A percentile compares a stretch with the other conserved stretches of the same genome.
These are phyloP conservation scores for Cyclanthera cordifolia DNA, from an alignment of 306 rosid genomes.

Conservation along the genomic window DNA sequence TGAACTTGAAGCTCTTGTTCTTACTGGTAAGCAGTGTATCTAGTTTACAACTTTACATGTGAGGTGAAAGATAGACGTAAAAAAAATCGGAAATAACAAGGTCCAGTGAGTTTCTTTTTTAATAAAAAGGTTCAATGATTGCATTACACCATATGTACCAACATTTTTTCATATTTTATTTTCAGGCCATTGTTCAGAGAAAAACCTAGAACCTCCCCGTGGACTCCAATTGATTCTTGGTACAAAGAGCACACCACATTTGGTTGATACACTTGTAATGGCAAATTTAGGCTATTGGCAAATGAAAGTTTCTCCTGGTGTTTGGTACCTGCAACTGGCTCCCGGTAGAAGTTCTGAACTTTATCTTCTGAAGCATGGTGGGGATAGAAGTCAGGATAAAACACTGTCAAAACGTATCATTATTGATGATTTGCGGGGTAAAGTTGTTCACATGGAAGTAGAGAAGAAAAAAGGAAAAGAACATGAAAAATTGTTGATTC, in stretches of 20 bases:
- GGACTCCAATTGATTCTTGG: slow-evolving; percentile 98
- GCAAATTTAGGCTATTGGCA: slow-evolving; percentile 99
- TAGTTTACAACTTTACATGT: neutral
- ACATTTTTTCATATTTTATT: slow-evolving; percentile 6
- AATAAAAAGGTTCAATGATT: neutral
- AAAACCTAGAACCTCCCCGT: slow-evolving; percentile 81
- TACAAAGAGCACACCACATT: slow-evolving; percentile 67
- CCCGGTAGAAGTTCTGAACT: slow-evolving; percentile 97
- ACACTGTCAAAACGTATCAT: slow-evolving; percentile 61
- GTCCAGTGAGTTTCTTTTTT: no score
- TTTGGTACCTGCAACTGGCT: slow-evolving; percentile 97
- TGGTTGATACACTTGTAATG: slow-evolving; percentile 97
- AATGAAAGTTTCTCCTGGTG: slow-evolving; percentile 99
- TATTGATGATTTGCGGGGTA: slow-evolving; percentile 80
- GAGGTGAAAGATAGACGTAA: neutral
- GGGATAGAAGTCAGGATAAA: slow-evolving; percentile 40
- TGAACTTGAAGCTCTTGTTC: slow-evolving; percentile 98
- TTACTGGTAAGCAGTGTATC: slow-evolving; percentile 46
- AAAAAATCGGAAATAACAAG: neutral
- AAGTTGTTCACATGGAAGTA: slow-evolving; percentile 85
- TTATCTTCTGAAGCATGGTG: slow-evolving; percentile 59
- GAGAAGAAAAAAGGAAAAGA: slow-evolving; percentile 84
- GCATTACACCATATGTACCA: slow-evolving; percentile 1
- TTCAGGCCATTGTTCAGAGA: slow-evolving; percentile 96
- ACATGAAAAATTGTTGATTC: slow-evolving; percentile 60